Conservation (phyloP, 1,139 yeast species). For the Tardiomyces depauwii region DNA sequence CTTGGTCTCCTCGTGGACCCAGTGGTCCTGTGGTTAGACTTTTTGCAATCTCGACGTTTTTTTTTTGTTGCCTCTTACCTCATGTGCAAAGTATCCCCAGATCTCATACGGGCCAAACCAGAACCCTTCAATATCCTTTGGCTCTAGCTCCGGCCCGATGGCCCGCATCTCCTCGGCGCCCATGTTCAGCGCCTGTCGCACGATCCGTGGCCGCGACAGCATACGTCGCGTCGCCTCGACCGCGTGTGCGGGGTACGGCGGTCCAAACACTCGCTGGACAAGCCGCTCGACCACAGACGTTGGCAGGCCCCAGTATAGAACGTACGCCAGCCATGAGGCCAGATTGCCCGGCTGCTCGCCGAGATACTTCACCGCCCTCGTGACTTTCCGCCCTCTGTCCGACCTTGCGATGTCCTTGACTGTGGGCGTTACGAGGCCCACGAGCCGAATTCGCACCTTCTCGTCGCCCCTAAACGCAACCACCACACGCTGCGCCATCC, state of each 20-base stretch:
- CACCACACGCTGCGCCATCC: constrained; percentile 41
- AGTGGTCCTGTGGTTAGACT: constrained; percentile 35
- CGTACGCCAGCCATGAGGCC: constrained; percentile 9
- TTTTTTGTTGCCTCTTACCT: constrained; percentile 2
- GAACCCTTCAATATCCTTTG: constrained; percentile 38
- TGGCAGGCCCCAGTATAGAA: constrained; percentile 13
- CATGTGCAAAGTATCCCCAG: constrained; percentile 46
- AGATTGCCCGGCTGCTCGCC: constrained; percentile 4
- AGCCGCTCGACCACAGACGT: constrained; percentile 6
- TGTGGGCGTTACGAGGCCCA: constrained; percentile 59
- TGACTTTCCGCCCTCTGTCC: constrained; percentile 36
- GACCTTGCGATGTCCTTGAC: constrained; percentile 44
- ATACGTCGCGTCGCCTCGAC: constrained; percentile 35
- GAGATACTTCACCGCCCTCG: constrained; percentile 15
- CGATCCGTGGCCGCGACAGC: constrained; percentile 30
- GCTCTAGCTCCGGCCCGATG: constrained; percentile 27
- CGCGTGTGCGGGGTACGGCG: constrained; percentile 26
- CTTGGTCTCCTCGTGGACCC: constrained; percentile 46
- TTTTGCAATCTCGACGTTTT: not conserved
- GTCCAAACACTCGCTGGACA: constrained; percentile 9
- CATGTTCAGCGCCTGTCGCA: constrained; percentile 42
- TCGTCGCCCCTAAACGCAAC: constrained; percentile 11
- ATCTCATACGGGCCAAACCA: constrained; percentile 31
- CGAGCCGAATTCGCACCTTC: constrained; percentile 24
- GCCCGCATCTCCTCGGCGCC: constrained; percentile 46